Evolutionary conservation across 2,329 filamentous ascomycete genomes (phyloP).

Genomic region (Xylariaceae sp.): DNA sequence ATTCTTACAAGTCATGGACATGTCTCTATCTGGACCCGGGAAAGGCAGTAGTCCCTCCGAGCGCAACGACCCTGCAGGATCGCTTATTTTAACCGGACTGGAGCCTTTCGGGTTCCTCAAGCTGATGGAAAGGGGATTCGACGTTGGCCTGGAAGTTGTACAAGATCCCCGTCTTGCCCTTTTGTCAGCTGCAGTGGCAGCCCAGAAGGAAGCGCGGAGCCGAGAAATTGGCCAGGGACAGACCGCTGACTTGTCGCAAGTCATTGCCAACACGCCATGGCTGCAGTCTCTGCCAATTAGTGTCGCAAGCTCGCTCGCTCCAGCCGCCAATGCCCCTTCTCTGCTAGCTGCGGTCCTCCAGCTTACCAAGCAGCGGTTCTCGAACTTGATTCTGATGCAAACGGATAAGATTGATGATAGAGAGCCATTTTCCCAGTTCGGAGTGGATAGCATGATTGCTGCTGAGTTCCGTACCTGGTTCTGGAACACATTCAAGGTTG

Average conservation of each 20-base stretch:
- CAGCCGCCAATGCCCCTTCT: too few relatives aligned
- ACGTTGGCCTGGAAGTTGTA: background rate
- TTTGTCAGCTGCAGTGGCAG: background rate
- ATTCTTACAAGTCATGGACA: slow-evolving; percentile 31
- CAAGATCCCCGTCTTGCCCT: background rate
- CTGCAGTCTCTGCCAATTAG: background rate
- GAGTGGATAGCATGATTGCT: slow-evolving; percentile 46
- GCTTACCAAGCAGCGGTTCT: background rate
- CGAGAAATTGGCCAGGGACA: too few relatives aligned
- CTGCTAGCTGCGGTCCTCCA: background rate
- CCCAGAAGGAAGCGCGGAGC: background rate
- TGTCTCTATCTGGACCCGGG: slow-evolving; percentile 19
- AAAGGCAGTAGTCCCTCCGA: too few relatives aligned
- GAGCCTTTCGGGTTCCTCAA: background rate
- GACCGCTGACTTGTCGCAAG: too few relatives aligned
- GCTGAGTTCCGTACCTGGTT: slow-evolving; percentile 44
- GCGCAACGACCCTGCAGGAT: too few relatives aligned
- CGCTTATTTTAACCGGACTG: background rate
- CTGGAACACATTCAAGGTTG: slow-evolving; percentile 36
- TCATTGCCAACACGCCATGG: too few relatives aligned
- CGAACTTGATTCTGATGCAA: slow-evolving; percentile 17
- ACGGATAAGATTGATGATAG: slow-evolving; percentile 31
- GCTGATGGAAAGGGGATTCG: background rate
- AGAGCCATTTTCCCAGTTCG: slow-evolving; percentile 37
- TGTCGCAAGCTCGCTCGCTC: background rate